These are phyloP conservation scores for Hortaea werneckii DNA, from an alignment of 2,329 filamentous ascomycete species.

Conservation along the genomic window DNA sequence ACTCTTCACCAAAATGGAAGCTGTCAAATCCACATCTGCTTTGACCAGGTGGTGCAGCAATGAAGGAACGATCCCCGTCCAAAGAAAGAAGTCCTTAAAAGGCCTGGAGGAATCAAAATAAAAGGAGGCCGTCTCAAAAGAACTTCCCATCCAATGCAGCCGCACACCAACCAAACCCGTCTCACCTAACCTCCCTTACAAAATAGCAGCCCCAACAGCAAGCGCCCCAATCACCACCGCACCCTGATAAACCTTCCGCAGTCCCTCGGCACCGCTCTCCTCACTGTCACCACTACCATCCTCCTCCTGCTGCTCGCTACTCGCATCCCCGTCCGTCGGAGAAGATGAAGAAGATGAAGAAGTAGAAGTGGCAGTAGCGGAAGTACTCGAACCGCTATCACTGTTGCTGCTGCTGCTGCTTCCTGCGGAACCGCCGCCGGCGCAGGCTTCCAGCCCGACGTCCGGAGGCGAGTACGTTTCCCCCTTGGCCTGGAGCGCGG, in stretches of 20 bases:
- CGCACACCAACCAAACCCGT: too few species aligned
- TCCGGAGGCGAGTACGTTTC: conserved; percentile 1
- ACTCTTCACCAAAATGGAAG: not conserved
- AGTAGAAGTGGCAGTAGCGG: not conserved
- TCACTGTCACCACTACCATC: not conserved
- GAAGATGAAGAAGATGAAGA: not conserved
- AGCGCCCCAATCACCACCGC: not conserved
- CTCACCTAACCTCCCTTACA: not conserved
- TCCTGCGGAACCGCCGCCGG: conserved; percentile 3
- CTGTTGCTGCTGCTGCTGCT: not conserved
- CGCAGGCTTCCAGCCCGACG: conserved; percentile 4
- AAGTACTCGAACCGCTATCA: not conserved
- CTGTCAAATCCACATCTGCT: too few species aligned
- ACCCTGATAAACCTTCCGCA: not conserved
- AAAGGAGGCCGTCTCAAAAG: too few species aligned
- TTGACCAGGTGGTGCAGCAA: too few species aligned
- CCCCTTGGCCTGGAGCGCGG: not conserved
- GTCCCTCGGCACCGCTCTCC: too few species aligned
- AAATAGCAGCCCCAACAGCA: not conserved
- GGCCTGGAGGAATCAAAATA: too few species aligned
- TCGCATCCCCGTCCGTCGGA: too few species aligned
- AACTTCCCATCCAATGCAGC: too few species aligned
- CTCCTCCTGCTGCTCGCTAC: too few species aligned
- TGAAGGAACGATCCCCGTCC: too few species aligned
- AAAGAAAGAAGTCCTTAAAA: too few species aligned